Evolutionary conservation across 371 early-diverging fungal species (phyloP).

Genomic region (Apophysomyces sp.): DNA sequence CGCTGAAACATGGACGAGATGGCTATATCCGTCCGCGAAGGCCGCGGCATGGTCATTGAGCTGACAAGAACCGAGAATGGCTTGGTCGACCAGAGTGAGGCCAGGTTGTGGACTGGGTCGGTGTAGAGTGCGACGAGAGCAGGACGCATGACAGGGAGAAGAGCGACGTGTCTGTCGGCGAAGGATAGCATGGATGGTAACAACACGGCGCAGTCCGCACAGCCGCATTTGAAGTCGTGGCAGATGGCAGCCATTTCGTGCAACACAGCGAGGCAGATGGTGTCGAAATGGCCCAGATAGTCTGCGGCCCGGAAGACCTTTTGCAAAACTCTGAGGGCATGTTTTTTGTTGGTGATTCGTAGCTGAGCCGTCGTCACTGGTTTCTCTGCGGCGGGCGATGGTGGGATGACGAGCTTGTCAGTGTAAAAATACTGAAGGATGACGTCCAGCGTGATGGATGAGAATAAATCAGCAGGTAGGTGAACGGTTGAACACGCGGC

Average conservation of each 20-base stretch:
- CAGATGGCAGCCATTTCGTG: conserved; percentile 33
- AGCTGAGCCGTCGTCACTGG: conserved; percentile 7
- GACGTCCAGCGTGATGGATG: conserved; percentile 14
- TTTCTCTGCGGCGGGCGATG: conserved; percentile 6
- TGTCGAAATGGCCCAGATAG: conserved; percentile 38
- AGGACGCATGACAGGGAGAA: conserved; percentile 21
- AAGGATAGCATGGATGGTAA: conserved; percentile 47
- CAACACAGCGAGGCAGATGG: conserved; percentile 24
- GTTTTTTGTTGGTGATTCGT: conserved; percentile 29
- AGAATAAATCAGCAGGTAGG: conserved; percentile 26
- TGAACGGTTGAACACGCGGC: conserved; percentile 12
- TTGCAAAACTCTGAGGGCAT: conserved; percentile 36
- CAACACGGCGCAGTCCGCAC: conserved; percentile 35
- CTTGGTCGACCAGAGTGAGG: conserved; percentile 36
- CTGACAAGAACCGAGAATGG: conserved; percentile 36
- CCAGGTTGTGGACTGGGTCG: conserved; percentile 36
- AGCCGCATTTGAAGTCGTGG: conserved; percentile 44
- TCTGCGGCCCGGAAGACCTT: conserved; percentile 41
- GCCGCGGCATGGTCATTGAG: conserved; percentile 10
- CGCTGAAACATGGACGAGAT: background rate
- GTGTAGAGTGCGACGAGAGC: conserved; percentile 29
- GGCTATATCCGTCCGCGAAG: background rate
- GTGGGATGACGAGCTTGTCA: conserved; percentile 14
- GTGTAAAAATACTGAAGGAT: conserved; percentile 28
- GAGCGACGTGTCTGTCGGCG: conserved; percentile 29